Percentiles rank a stretch among this genome's conserved stretches.
Evolutionary conservation across 768 basidiomycete species (phyloP).

Genomic region (Lepiota brunneoincarnata): DNA sequence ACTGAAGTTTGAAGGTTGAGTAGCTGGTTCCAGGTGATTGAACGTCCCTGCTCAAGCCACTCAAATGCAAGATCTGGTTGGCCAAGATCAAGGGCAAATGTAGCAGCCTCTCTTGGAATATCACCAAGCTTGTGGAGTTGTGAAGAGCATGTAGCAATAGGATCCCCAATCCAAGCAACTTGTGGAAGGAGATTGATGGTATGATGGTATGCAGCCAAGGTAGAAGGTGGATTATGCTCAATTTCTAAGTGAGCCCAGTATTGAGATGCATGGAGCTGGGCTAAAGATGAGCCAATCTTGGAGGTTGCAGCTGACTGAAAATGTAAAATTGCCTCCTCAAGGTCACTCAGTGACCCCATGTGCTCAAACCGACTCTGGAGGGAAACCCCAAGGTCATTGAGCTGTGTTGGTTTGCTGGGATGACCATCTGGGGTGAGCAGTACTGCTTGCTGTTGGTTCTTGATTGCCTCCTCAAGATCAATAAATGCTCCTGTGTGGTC

Average conservation of each 20-base stretch:
- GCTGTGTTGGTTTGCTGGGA: not conserved
- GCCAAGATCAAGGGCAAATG: constrained; percentile 20
- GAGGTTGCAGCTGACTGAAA: constrained; percentile 5
- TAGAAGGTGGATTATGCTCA: not conserved
- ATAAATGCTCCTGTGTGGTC: not conserved
- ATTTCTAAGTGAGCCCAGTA: constrained; percentile 5
- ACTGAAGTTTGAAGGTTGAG: constrained; percentile 13
- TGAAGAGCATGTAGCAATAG: no score
- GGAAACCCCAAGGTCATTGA: not conserved
- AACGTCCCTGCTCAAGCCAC: constrained; percentile 14
- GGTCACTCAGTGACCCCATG: not conserved
- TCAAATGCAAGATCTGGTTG: constrained; percentile 17
- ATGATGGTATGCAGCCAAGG: not conserved
- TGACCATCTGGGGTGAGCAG: not conserved
- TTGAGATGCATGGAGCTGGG: constrained; percentile 2
- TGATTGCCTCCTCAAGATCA: not conserved
- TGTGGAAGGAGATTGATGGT: not conserved
- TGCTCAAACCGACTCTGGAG: not conserved
- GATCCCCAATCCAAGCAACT: no score
- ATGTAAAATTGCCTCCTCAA: not conserved
- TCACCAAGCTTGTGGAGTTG: not conserved
- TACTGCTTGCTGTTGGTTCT: not conserved
- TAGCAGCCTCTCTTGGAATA: constrained; percentile 15
- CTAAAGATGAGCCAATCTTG: not conserved
- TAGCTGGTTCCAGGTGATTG: constrained; percentile 16